Base-by-base conservation (phyloP, 805 yeast genomes). In the Wickerhamiella occidentalis region DNA sequence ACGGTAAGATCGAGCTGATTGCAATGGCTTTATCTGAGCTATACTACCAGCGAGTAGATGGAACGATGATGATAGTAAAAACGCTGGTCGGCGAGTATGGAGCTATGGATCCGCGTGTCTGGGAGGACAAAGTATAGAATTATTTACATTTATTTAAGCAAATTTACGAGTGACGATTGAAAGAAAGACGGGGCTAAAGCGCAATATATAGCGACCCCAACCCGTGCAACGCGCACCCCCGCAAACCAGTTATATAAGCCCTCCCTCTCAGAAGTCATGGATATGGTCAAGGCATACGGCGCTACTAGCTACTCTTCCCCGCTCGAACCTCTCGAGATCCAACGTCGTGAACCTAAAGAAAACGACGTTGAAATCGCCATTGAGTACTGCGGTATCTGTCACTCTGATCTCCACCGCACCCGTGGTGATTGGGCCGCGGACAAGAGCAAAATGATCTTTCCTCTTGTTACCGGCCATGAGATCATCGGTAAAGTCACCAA, bases 321-420 rank as follows among this genome's bases (percentile, higher is more conserved):
- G n/a, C 19, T 40, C 18, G 43, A 12, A 7, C 46, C 56, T 3
- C 25, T 37, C 29, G 35, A 15, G 17, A 37, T 55, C 22, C 46
- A 50, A 33, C 58, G 58, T 25, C 56, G 58, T 18, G 58, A 53
- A 21, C 45, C 48, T 6, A 35, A 36, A n/a, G 43, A 43, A 12
- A 45, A 50, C 68, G 61, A 58, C 72, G 51, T 70, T 65, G 44
- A 54, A 47, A 44, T 64, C 59, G 50, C 55, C 12, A 51, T 57
- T 33, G 47, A 23, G 17, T 54, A 51, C 50, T 51, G 57, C 36
- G 68, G 68, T 12, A 65, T 79, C 23, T 78, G 84, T 63, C 82
- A 80, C 36, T 68, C 77, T 28, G 84, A 78, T 57, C 65, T 72
- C 51, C 82, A 78, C 59, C 66, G 75, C 30, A 67, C 69, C 33